phyloP scores from a whole-genome alignment of 352 stramenopile species.

The Pythium inflatum region DNA sequence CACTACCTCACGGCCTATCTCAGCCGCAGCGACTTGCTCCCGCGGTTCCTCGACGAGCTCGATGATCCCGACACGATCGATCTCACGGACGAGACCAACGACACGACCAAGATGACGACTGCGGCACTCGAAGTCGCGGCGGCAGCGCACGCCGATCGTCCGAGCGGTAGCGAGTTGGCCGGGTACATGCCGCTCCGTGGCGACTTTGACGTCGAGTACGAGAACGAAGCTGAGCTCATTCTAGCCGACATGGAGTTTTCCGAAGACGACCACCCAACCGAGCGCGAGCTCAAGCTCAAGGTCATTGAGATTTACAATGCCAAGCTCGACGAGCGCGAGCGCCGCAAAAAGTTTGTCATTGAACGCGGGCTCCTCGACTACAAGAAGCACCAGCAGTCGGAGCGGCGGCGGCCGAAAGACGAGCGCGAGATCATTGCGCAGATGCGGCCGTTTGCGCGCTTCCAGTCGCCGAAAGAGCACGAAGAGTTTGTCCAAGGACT shows the following conservation, averaged over 20 bases:
- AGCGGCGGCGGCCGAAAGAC: slow-evolving; percentile 91
- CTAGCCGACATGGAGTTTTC: slow-evolving; percentile 96
- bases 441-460: slow-evolving; percentile 95
- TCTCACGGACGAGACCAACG: slow-evolving; percentile 28
- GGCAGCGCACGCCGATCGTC: slow-evolving; percentile 31
- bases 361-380: slow-evolving; percentile 93
- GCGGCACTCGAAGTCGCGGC: slow-evolving; percentile 25
- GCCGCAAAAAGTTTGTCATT: slow-evolving; percentile 92
- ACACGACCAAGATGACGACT: slow-evolving; percentile 14
- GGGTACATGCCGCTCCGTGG: slow-evolving; percentile 97
- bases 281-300: slow-evolving; percentile 95
- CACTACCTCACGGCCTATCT: slow-evolving; percentile 89
- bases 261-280: slow-evolving; percentile 88
- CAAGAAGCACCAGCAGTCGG: slow-evolving; percentile 92
- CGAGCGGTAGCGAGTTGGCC: slow-evolving; percentile 62
- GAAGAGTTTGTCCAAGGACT: slow-evolving; percentile 93
- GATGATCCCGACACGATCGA: slow-evolving; percentile 39
- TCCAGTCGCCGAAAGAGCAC: slow-evolving; percentile 93
- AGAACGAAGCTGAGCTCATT: slow-evolving; percentile 97
- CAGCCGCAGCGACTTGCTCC: slow-evolving; percentile 57
- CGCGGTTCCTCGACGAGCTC: slow-evolving; percentile 61
- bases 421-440: slow-evolving; percentile 95
- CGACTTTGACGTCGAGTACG: slow-evolving; percentile 98
- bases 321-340: slow-evolving; percentile 94
- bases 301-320: slow-evolving; percentile 97